Evolutionary conservation across 2,329 filamentous ascomycete species (phyloP).

Genomic region (Verticillium nubilum): DNA sequence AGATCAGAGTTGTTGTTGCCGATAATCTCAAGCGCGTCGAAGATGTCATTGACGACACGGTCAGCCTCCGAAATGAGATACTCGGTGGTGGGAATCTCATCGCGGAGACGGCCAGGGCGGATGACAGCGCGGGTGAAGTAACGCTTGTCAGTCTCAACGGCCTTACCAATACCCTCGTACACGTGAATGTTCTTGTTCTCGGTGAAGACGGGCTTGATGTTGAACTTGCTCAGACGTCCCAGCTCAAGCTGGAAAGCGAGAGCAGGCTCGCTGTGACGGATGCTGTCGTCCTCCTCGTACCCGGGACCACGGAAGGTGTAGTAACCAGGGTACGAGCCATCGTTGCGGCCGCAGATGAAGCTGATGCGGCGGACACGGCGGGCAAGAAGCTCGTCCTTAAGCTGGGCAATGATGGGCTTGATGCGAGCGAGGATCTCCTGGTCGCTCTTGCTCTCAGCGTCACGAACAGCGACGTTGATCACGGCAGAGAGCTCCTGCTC

Average conservation of each 20-base stretch:
- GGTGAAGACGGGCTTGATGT: constrained; percentile 96
- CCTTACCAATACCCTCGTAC: constrained; percentile 94
- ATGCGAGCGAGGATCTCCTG: constrained; percentile 75
- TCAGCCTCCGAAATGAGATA: constrained; percentile 98
- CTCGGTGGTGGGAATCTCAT: constrained; percentile 97
- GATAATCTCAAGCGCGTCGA: constrained; percentile 96
- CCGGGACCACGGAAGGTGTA: constrained; percentile 94
- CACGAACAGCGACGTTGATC: constrained; percentile 84
- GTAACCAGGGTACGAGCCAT: constrained; percentile 93
- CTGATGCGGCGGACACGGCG: constrained; percentile 84
- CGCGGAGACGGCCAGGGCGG: constrained; percentile 84
- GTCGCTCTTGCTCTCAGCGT: constrained; percentile 80
- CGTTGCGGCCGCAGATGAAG: constrained; percentile 92
- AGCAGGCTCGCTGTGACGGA: constrained; percentile 94
- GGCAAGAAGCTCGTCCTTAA: constrained; percentile 76
- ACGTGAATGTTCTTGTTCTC: constrained; percentile 99
- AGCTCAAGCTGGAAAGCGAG: constrained; percentile 98
- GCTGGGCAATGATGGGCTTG: constrained; percentile 66
- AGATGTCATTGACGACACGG: constrained; percentile 92
- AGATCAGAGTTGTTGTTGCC: constrained; percentile 99
- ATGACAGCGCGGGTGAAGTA: constrained; percentile 98
- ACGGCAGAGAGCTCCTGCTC: constrained; percentile 84
- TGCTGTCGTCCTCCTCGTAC: constrained; percentile 88
- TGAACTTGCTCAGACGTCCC: constrained; percentile 88
- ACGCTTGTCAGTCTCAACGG: constrained; percentile 91